Base-by-base conservation (phyloP, 805 yeast genomes). In the Tetrapisispora arboricola region DNA sequence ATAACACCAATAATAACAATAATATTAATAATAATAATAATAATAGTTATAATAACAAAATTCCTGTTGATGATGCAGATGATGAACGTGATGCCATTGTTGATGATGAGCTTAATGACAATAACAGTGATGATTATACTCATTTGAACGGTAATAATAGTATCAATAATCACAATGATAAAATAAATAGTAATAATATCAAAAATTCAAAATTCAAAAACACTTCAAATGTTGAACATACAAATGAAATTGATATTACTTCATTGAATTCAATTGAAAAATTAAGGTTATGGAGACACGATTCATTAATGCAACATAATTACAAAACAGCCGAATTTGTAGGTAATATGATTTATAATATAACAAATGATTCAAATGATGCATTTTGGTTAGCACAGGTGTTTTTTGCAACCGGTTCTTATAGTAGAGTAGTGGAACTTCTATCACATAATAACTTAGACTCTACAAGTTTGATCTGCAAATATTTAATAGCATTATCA, bases 341-440 rank as follows among this genome's bases (percentile, higher is more conserved):
- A 21, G 97, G 95, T 13, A 95, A 92, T 63, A 90, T 88, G 53
- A 84, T 92, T 7, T 70, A 85, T 32, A 75, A 87, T 1, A 64
- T 92, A 45, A 87, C 96, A 0, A 71, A 72, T 44, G 96, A 88
- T 55, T 83, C 95, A 12, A 84, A 81, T 54, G 97, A 90, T 58
- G 96, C 96, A 10, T 90, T 86, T 60, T 88, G 96, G 96, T 68
- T 90, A 24, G 96, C 95, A 0, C 96, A 90, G 64, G 94, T 84
- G 4, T 78, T 82, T 58, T 85, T 77, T 59, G 68, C 78, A 42
- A 76, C 76, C 42, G 90, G 90, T 10, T 76, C 83, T 54, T 87
- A 76, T 60, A 71, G 80, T 31, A 68, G 96, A 26, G 96, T 94
- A 2, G 73, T 86, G 39, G 79, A 78, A 47, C 61, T 88, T 32